These are phyloP conservation scores for Penicillium rolfsii DNA, from an alignment of 2,329 filamentous ascomycete genomes.

Conservation along the genomic window DNA sequence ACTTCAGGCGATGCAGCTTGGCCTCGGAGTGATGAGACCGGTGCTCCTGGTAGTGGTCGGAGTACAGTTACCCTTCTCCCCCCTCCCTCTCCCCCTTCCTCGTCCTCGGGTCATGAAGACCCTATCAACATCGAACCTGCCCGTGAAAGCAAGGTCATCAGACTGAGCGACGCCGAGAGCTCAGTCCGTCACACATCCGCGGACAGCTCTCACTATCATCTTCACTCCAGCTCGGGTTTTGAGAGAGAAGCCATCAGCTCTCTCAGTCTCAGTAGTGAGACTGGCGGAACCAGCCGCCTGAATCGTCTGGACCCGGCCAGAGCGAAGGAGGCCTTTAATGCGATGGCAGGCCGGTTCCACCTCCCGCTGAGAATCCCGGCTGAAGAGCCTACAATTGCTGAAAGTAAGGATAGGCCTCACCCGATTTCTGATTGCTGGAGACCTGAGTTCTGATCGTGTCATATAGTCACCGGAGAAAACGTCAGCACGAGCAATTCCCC, in stretches of 20 bases:
- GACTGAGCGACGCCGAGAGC: not conserved
- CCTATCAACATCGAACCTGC: not conserved
- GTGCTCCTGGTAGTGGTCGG: too few species aligned
- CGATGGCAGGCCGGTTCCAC: slow-evolving; percentile 29
- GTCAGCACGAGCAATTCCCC: slow-evolving; percentile 9
- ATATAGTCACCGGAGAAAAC: slow-evolving; percentile 6
- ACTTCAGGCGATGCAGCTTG: not conserved
- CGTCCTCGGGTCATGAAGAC: too few species aligned
- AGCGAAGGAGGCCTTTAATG: slow-evolving; percentile 38
- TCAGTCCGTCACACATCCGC: not conserved
- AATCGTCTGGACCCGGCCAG: slow-evolving; percentile 31
- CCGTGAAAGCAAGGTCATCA: not conserved
- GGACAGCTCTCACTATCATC: slow-evolving; percentile 5
- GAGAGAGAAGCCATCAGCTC: slow-evolving; percentile 1
- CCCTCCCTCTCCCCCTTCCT: too few species aligned
- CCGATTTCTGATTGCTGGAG: not conserved
- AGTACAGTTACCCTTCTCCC: too few species aligned
- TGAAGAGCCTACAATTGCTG: slow-evolving; percentile 9
- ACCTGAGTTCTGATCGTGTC: not conserved
- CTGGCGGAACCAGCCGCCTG: slow-evolving; percentile 19
- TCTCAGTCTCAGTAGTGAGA: slow-evolving; percentile 9
- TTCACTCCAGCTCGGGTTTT: slow-evolving; percentile 18
- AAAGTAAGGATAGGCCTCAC: slow-evolving; percentile 7
- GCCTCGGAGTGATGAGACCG: too few species aligned
- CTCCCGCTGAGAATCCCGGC: slow-evolving; percentile 26